Evolutionary conservation across 495 filamentous ascomycete species (phyloP).

Genomic region (Sporormia fimetaria): DNA sequence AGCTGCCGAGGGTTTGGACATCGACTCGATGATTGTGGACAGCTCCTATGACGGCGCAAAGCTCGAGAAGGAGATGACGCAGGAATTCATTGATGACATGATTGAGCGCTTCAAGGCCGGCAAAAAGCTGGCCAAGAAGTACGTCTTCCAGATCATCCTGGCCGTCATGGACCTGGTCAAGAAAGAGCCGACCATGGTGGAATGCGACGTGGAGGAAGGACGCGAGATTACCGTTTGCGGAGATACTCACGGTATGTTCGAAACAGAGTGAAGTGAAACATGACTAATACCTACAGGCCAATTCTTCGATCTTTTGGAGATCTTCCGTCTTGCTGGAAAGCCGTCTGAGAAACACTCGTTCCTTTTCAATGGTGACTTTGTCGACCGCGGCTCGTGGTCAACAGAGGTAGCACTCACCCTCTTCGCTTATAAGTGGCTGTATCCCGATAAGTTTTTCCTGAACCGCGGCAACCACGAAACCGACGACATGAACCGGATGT

Average conservation of each 20-base stretch:
- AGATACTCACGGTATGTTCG: constrained; percentile 78
- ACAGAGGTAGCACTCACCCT: constrained; percentile 88
- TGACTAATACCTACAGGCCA: too few species aligned
- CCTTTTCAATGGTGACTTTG: constrained; percentile 98
- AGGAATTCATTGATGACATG: constrained; percentile 96
- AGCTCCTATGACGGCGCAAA: constrained; percentile 71
- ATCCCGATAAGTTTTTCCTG: constrained; percentile 78
- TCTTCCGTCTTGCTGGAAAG: constrained; percentile 83
- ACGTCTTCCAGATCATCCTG: constrained; percentile 89
- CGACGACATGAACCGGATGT: constrained; percentile 98
- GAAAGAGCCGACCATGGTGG: constrained; percentile 92
- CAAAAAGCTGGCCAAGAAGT: constrained; percentile 91
- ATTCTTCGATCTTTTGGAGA: constrained; percentile 92
- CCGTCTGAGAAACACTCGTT: constrained; percentile 79
- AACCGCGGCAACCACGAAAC: constrained; percentile 99
- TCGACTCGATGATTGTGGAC: constrained; percentile 76
- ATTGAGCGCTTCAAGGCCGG: constrained; percentile 88
- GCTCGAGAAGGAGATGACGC: constrained; percentile 76
- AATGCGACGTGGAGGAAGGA: constrained; percentile 68
- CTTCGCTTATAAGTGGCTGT: constrained; percentile 94
- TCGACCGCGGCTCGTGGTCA: constrained; percentile 95
- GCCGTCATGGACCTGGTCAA: constrained; percentile 82
- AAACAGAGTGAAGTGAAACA: too few species aligned
- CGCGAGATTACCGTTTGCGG: constrained; percentile 86
- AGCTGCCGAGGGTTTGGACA: constrained; percentile 78